Conservation (phyloP, 1,139 yeast species). For the Chernovozyma aurita region DNA sequence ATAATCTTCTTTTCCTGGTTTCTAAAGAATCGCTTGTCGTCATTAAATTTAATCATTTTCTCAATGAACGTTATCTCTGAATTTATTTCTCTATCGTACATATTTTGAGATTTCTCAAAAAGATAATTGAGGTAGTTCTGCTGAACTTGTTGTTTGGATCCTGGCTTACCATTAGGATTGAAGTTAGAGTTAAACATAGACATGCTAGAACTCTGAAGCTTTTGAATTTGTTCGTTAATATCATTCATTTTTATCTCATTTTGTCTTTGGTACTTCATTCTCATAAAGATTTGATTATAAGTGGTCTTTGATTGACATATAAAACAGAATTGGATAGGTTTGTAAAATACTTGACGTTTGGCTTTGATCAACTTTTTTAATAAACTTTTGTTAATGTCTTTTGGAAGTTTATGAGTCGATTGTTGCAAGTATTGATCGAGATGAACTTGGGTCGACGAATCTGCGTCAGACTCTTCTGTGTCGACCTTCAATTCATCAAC, state of each 20-base stretch:
- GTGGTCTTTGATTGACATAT: slow-evolving; percentile 15
- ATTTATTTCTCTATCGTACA: slow-evolving; percentile 9
- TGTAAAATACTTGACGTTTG: slow-evolving; percentile 19
- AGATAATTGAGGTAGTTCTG: slow-evolving; percentile 6
- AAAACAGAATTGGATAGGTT: slow-evolving; percentile 28
- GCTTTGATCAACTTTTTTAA: slow-evolving; percentile 14
- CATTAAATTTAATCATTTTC: slow-evolving; percentile 15
- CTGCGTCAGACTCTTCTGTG: background rate
- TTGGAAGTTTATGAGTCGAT: background rate
- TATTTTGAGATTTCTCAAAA: slow-evolving; percentile 9
- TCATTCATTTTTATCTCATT: slow-evolving; percentile 5
- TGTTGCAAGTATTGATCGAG: background rate
- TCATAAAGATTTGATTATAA: slow-evolving; percentile 9
- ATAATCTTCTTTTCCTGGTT: slow-evolving; percentile 14
- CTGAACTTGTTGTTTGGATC: background rate
- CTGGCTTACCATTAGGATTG: background rate
- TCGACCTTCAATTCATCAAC: slow-evolving; percentile 1
- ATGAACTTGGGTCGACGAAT: background rate
- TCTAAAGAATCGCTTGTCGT: slow-evolving; percentile 12
- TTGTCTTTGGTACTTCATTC: slow-evolving; percentile 1
- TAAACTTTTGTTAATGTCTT: slow-evolving; percentile 6
- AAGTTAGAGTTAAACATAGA: background rate
- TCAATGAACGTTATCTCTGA: slow-evolving; percentile 16
- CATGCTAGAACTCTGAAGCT: background rate
- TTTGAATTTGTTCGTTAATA: background rate